phyloP scores from a whole-genome alignment of 176 grass and related monocot species.

The Metroxylon sagu region DNA sequence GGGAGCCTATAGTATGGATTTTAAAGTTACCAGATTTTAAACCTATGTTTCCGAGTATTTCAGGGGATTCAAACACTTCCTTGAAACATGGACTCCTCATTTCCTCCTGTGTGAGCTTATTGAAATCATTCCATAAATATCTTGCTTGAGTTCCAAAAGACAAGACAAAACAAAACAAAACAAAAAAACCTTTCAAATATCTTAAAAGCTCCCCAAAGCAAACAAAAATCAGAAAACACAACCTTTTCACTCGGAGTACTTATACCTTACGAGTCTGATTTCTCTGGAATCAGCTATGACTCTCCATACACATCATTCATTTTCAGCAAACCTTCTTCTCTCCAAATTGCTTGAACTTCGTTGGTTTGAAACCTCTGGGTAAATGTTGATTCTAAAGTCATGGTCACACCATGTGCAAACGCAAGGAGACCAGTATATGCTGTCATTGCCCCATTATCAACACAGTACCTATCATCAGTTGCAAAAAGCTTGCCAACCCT shows the following conservation, averaged over 20 bases:
- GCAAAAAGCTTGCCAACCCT: constrained; percentile 70
- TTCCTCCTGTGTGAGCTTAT: no score
- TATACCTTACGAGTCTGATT: constrained; percentile 59
- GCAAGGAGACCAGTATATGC: constrained; percentile 85
- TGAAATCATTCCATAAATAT: no score
- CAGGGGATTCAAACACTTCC: no score
- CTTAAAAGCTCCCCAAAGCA: no score
- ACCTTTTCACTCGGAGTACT: background rate
- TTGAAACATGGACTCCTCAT: no score
- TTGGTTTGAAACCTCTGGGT: constrained; percentile 90
- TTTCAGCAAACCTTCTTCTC: constrained; percentile 49
- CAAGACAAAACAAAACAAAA: no score
- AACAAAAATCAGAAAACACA: no score
- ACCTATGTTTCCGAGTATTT: no score
- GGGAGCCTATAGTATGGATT: no score
- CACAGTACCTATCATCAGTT: constrained; percentile 89
- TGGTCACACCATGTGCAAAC: constrained; percentile 59
- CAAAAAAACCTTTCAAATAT: no score
- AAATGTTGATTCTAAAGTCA: constrained; percentile 66
- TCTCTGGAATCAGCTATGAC: constrained; percentile 14
- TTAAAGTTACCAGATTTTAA: no score
- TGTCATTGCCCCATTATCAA: constrained; percentile 97
- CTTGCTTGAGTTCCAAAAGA: no score
- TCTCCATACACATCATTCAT: constrained; percentile 24
- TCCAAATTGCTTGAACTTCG: constrained; percentile 93